Evolutionary conservation across 2,329 filamentous ascomycete species (phyloP), one percentile per base, ranked within the genome.

Genomic region (Aspergillus sp.): DNA sequence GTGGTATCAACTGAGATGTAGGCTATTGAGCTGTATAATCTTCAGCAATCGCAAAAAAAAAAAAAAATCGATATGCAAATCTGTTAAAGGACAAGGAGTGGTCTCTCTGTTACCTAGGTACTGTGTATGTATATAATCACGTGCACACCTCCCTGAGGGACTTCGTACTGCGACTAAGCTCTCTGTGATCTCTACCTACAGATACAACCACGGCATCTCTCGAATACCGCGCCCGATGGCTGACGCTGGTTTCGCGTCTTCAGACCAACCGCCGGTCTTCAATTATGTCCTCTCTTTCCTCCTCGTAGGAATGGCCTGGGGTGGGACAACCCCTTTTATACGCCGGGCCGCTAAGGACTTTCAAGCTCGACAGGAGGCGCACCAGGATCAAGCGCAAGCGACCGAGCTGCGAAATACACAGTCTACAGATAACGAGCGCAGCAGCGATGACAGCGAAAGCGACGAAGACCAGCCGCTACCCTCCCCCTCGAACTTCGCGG

Each of bases 321-420:
- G 93, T 55, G 87, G 96, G 69, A 97, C 92, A 1, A 96, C 92
- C 22, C 89, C 90, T 59, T 97, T 98, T 81, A 96, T 98, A 83
- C 89, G 93, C 25, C 87, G 87, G 64, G 94, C 94, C 9, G 93
- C 94, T 2, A 85, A 90, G 53, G 84, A 88, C 64, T 93, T 95
- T 80, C 86, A 82, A 57, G 88, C 89, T 3, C 83, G 86, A 55
- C 75, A 77, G 64, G 74, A 75, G 38, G 69, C 68, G 25, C 68
- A 68, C 31, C 45, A 64, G 50, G 28, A 54, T 4, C 61, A 64
- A n/a, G 54, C 62, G 23, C 60, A 59, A 17, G 62, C 63, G 25
- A 54, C 54, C 15, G 59, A 61, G 25, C 54, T 61, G 11, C 54
- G 54, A n/a, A 45, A 45, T 31, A 48, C 49, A 54, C 17, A 19